A percentile compares a stretch with the other conserved stretches of the same genome.
These are phyloP conservation scores for Carex arenaria DNA, from an alignment of 202 grass and related monocot species.

Conservation along the genomic window DNA sequence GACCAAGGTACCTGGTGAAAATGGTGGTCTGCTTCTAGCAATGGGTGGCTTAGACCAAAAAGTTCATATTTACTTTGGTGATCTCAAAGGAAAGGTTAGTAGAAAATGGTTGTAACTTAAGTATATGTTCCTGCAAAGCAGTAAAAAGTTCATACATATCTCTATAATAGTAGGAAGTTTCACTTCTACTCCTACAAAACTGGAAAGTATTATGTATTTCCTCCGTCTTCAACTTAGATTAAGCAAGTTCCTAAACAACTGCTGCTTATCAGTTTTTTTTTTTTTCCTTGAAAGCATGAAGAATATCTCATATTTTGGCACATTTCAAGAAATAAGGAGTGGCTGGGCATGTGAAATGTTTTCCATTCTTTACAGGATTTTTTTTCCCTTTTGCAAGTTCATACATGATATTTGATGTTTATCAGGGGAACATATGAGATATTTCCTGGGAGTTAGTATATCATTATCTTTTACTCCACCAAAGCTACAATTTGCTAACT, in stretches of 20 bases:
- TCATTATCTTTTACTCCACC: background rate
- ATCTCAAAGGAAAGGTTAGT: conserved; percentile 68
- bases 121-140: background rate
- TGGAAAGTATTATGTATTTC: background rate
- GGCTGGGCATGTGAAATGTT: background rate
- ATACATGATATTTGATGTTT: background rate
- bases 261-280: background rate
- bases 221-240: background rate
- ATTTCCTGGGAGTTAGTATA: background rate
- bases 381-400: background rate
- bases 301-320: background rate
- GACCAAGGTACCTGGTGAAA: conserved; percentile 46
- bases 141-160: background rate
- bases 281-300: background rate
- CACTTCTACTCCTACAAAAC: background rate
- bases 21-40: conserved; percentile 58
- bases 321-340: background rate
- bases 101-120: background rate
- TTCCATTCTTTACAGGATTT: background rate
- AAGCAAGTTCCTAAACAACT: background rate
- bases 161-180: background rate
- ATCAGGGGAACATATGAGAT: background rate
- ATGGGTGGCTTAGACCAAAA: conserved; percentile 95
- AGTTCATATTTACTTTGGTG: conserved; percentile 71
- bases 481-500: conserved; percentile 22